A percentile compares a stretch with the other conserved stretches of the same genome.
Evolutionary conservation across 345 rosid genomes (phyloP).

Genomic region (Eucalyptus sp.): DNA sequence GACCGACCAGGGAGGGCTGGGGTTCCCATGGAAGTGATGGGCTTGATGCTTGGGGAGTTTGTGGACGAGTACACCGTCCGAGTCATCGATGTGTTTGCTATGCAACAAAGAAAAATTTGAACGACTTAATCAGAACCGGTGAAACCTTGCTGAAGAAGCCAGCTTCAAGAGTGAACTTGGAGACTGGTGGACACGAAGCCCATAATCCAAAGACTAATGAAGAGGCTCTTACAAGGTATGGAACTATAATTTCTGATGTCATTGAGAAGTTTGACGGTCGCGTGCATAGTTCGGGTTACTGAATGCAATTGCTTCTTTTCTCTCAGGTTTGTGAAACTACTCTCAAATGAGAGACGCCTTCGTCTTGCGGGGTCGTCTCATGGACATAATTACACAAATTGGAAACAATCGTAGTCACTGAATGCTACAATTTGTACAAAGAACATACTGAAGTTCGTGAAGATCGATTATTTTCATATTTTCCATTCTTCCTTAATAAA

Average conservation of each 20-base stretch:
- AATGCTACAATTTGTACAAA: background rate
- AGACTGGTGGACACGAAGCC: slow-evolving; percentile 17
- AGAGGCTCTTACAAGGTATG: slow-evolving; percentile 28
- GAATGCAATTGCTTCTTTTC: background rate
- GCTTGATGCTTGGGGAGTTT: no score
- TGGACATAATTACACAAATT: background rate
- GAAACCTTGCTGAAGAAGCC: slow-evolving; percentile 39
- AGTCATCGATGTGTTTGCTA: no score
- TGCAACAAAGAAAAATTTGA: slow-evolving; percentile 41
- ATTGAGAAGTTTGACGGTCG: background rate
- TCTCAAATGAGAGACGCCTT: slow-evolving; percentile 36
- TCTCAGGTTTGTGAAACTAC: slow-evolving; percentile 40
- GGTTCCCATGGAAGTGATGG: no score
- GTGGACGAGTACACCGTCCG: no score
- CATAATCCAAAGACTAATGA: slow-evolving; percentile 14
- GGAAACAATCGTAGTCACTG: background rate
- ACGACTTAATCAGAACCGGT: slow-evolving; percentile 30
- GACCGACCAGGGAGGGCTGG: no score
- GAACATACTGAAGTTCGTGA: background rate
- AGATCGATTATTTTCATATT: background rate
- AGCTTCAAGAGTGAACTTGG: slow-evolving; percentile 36
- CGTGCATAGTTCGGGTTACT: background rate
- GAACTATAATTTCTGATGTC: background rate
- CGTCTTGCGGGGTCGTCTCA: slow-evolving; percentile 26
- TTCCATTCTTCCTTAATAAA: background rate